Evolutionary conservation across 768 basidiomycete genomes (phyloP).

Genomic region (Gymnopilus junonius): DNA sequence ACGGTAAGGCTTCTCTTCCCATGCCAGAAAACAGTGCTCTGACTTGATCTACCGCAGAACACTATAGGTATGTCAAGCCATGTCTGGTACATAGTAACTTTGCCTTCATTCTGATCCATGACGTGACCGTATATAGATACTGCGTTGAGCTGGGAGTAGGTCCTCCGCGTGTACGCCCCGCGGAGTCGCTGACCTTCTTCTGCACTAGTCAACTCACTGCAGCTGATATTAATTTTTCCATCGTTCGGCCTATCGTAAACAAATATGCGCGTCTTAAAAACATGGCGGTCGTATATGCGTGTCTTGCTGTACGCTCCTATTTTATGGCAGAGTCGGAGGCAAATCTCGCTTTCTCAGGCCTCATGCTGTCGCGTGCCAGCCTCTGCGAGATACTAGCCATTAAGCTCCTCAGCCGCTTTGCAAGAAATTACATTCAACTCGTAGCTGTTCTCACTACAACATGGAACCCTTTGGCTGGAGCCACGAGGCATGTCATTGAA

Average conservation of each 20-base stretch:
- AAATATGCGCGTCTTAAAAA: conserved; percentile 82
- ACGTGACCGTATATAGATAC: conserved; percentile 55
- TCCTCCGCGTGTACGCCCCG: conserved; percentile 21
- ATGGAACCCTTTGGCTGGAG: conserved; percentile 88
- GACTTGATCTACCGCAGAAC: conserved; percentile 32
- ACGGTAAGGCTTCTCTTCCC: conserved; percentile 48
- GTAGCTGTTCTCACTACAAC: conserved; percentile 78
- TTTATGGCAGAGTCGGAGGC: conserved; percentile 71
- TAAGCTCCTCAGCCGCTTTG: conserved; percentile 80
- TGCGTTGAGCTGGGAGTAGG: conserved; percentile 81
- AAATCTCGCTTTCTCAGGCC: conserved; percentile 77
- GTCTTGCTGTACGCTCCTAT: conserved; percentile 78
- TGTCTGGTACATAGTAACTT: not conserved
- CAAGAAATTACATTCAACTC: conserved; percentile 75
- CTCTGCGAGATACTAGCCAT: conserved; percentile 90
- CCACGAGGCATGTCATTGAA: conserved; percentile 64
- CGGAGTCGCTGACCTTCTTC: not conserved
- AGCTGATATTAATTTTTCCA: conserved; percentile 79
- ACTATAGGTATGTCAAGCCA: conserved; percentile 43
- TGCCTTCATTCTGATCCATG: conserved; percentile 10
- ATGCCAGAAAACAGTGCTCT: conserved; percentile 1
- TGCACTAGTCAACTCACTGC: conserved; percentile 73
- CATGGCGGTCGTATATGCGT: conserved; percentile 74
- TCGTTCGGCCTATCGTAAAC: conserved; percentile 76
- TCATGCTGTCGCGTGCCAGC: conserved; percentile 69